Conservation (phyloP, 805 yeast genomes). For the Sugiyamaella smithiae region DNA sequence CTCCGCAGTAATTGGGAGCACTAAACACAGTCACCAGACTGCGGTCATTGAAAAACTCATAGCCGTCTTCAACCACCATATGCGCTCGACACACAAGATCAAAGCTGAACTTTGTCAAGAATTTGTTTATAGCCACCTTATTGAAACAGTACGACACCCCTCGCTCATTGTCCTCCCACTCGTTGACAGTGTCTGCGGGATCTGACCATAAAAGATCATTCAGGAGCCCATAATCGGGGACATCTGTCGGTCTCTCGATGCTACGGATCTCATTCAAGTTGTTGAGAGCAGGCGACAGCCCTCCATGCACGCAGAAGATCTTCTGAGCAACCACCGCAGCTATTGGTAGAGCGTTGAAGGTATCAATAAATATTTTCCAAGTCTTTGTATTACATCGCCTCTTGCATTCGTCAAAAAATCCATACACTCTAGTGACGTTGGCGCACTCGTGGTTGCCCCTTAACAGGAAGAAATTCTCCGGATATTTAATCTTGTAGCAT, state of each 20-base stretch:
- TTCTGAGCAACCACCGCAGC: slow-evolving; percentile 95
- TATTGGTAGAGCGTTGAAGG: slow-evolving; percentile 91
- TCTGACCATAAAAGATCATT: slow-evolving; percentile 82
- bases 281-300: slow-evolving; percentile 70
- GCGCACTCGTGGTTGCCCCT: slow-evolving; percentile 99
- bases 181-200: slow-evolving; percentile 78
- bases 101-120: slow-evolving; percentile 68
- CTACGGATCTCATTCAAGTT: slow-evolving; percentile 71
- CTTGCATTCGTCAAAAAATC: slow-evolving; percentile 97
- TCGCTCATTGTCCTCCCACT: slow-evolving; percentile 86
- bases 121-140: slow-evolving; percentile 75
- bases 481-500: slow-evolving; percentile 94
- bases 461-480: slow-evolving; percentile 88
- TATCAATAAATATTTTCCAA: slow-evolving; percentile 92
- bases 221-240: slow-evolving; percentile 76
- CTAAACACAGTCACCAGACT: slow-evolving; percentile 69
- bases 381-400: slow-evolving; percentile 87
- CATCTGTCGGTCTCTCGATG: slow-evolving; percentile 80
- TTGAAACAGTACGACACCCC: slow-evolving; percentile 81
- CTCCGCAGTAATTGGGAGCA: slow-evolving; percentile 81
- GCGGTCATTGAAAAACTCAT: slow-evolving; percentile 71
- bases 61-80: slow-evolving; percentile 84
- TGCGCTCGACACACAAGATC: slow-evolving; percentile 83
- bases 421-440: slow-evolving; percentile 92
- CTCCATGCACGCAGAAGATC: slow-evolving; percentile 90